Evolutionary conservation across 2,329 filamentous ascomycete species (phyloP), one percentile per base, ranked within the genome.

Genomic region (Colletotrichum melonis): DNA sequence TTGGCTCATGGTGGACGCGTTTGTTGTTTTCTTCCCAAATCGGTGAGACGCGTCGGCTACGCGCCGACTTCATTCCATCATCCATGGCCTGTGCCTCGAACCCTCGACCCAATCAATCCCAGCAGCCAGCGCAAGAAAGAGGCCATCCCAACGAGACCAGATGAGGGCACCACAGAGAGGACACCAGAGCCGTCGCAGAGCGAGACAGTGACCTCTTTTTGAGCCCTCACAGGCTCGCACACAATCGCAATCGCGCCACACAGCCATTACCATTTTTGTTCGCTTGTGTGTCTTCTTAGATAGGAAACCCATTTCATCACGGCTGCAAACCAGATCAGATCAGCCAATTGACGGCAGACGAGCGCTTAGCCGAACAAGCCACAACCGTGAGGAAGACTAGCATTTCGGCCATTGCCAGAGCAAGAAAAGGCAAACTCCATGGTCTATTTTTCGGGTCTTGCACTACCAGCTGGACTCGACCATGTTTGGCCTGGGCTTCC

Each of bases 41-140:
- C 24, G 59, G 67, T 35, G 46, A 42, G 62, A 71, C 71, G 71
- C 67, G 67, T 66, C 52, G 26, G 4, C 60, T 46, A 66, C 67
- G 71, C 71, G 67, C 71, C 67, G 28, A 73, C 71, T 69, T 70
- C 67, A 73, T 73, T 65, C 66, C 60, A 60, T 73, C 30, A 56
- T 65, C 66, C 60, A 60, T 73, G 42, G 49, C 59, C 24, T 64
- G 30, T 55, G 24, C 59, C 52, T 57, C n/a, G 26, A 68, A 57
- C 46, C 46, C 58, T 69, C 32, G 49, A 38, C 32, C 60, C 67
- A 73, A 71, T 66, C 67, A 62, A 71, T 57, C 66, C 65, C 54
- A 28, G 42, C 49, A 70, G 32, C 54, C 58, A 63, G 24, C 66
- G 30, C n/a, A 46, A 66, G 52, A 19, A 60, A n/a, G 26, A 73